These are phyloP conservation scores for Mucor circinelloides DNA, from an alignment of 371 early-diverging fungal species.

Conservation along the genomic window DNA sequence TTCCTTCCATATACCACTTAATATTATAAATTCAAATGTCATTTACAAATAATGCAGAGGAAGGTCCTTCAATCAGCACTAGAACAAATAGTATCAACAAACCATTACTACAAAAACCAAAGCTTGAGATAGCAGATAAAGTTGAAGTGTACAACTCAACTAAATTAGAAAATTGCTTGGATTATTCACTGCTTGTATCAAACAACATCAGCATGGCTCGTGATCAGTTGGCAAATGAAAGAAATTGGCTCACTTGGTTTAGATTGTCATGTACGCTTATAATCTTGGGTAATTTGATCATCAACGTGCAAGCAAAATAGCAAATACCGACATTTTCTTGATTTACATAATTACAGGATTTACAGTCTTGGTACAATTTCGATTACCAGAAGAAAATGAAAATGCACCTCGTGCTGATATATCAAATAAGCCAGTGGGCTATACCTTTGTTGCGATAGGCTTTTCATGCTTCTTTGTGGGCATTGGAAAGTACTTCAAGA, in stretches of 20 bases:
- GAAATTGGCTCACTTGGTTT: slow-evolving; percentile 50
- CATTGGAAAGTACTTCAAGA: slow-evolving; percentile 46
- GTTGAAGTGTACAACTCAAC: neutral
- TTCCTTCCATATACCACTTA: neutral
- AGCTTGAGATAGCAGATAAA: slow-evolving; percentile 16
- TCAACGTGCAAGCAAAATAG: neutral
- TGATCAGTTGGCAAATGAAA: slow-evolving; percentile 46
- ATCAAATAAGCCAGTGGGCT: slow-evolving; percentile 31
- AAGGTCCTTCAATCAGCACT: slow-evolving; percentile 4
- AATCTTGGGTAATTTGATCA: slow-evolving; percentile 34
- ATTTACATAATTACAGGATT: slow-evolving; percentile 28
- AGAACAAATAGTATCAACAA: neutral
- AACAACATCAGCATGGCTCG: slow-evolving; percentile 37
- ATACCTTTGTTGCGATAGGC: slow-evolving; percentile 39
- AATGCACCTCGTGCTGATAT: slow-evolving; percentile 7
- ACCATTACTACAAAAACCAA: neutral
- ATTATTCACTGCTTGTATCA: slow-evolving; percentile 28
- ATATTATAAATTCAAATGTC: neutral
- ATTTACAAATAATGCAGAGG: slow-evolving; percentile 5
- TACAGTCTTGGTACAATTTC: slow-evolving; percentile 40
- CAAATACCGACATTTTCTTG: neutral
- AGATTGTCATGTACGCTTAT: slow-evolving; percentile 41
- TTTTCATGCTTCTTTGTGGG: slow-evolving; percentile 30
- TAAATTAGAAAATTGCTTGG: slow-evolving; percentile 8
- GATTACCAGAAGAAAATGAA: slow-evolving; percentile 29